phyloP scores from a whole-genome alignment of 2,329 filamentous ascomycete species.

The Fusarium tuaranense region DNA sequence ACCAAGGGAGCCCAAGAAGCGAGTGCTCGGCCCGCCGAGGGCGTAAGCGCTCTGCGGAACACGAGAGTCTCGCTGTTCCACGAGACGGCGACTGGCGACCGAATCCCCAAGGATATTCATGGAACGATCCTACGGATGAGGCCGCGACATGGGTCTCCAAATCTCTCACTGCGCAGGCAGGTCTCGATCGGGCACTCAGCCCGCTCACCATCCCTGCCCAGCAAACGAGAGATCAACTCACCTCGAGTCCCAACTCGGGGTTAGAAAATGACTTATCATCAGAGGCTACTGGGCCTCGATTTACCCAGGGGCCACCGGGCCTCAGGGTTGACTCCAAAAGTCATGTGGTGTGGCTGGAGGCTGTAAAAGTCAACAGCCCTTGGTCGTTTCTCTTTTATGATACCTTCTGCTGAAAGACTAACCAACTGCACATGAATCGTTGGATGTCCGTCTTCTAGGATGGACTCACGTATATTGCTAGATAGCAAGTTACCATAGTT shows the following conservation, averaged over 20 bases:
- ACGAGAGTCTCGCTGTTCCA: not conserved
- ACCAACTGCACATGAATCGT: constrained; percentile 36
- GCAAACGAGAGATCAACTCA: not conserved
- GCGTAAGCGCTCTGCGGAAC: not conserved
- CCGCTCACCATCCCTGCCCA: not conserved
- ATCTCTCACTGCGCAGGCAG: no score
- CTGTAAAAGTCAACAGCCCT: not conserved
- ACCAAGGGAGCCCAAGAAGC: not conserved
- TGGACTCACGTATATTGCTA: constrained; percentile 24
- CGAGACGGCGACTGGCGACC: constrained; percentile 13
- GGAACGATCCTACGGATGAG: no score
- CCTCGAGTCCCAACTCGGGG: not conserved
- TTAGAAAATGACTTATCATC: constrained; percentile 23
- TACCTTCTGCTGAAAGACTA: constrained; percentile 36
- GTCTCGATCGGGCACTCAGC: no score
- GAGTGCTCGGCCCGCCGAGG: not conserved
- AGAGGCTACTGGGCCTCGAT: constrained; percentile 26
- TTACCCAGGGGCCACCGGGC: not conserved
- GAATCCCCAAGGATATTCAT: constrained; percentile 2
- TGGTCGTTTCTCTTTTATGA: constrained; percentile 33
- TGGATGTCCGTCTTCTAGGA: constrained; percentile 37
- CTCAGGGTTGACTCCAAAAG: not conserved
- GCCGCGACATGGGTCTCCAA: no score
- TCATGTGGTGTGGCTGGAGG: constrained; percentile 1
- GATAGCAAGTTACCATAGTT: constrained; percentile 14